Conservation (phyloP, 345 rosid genomes). For the Geranium brycei region DNA sequence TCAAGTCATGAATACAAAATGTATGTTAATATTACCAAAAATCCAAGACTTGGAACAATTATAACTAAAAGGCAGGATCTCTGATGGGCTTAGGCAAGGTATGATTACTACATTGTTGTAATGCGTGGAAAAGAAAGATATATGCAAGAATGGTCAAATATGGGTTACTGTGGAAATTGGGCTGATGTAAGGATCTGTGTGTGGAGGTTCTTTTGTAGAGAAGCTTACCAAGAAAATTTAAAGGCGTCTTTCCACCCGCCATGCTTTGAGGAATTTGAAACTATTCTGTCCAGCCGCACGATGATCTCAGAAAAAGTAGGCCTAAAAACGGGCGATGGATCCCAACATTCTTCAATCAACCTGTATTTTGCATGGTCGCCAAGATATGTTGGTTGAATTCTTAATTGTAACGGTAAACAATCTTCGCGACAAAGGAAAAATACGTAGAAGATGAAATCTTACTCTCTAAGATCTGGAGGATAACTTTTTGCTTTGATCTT, state of each 20-base stretch:
- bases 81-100: too few species aligned
- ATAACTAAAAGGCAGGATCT: too few species aligned
- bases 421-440: neutral
- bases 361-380: constrained; percentile 19
- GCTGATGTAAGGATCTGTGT: too few species aligned
- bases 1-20: too few species aligned
- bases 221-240: constrained; percentile 74
- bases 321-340: constrained; percentile 34
- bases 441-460: constrained; percentile 14
- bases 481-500: constrained; percentile 57
- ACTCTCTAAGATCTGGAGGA: constrained; percentile 80
- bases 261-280: constrained; percentile 54
- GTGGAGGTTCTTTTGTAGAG: neutral
- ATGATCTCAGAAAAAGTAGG: constrained; percentile 66
- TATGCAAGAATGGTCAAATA: neutral
- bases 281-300: constrained; percentile 51
- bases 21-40: too few species aligned
- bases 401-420: neutral
- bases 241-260: constrained; percentile 91
- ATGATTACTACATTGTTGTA: neutral
- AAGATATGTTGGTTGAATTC: neutral
- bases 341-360: constrained; percentile 84
- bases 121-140: neutral
- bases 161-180: neutral
- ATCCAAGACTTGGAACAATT: too few species aligned